phyloP scores from a whole-genome alignment of 116 monocot genomes.

The Posidonia oceanica region DNA sequence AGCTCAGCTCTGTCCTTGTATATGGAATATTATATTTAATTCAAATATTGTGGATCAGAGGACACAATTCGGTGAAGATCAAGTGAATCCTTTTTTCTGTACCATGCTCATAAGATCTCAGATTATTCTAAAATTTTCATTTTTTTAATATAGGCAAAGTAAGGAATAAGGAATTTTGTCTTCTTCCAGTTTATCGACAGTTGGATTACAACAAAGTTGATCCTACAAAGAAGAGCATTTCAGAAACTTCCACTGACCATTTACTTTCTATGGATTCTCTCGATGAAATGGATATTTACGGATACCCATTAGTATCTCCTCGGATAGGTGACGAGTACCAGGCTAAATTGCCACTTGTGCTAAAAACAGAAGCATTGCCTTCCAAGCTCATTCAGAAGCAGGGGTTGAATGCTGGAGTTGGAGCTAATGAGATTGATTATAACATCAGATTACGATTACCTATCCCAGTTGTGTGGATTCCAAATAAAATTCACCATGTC shows the following conservation, averaged over 20 bases:
- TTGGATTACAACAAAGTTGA: background rate
- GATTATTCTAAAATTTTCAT: no score
- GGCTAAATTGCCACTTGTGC: constrained; percentile 40
- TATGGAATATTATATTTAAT: no score
- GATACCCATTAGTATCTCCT: constrained; percentile 38
- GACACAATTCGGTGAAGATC: no score
- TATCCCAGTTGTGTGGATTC: constrained; percentile 50
- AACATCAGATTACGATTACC: constrained; percentile 26
- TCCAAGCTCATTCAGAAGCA: constrained; percentile 3
- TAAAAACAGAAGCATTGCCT: constrained; percentile 17
- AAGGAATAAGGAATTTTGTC: background rate
- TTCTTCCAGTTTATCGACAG: background rate
- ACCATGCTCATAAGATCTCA: no score
- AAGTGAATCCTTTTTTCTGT: no score
- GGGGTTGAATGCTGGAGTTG: background rate
- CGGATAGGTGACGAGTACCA: constrained; percentile 73
- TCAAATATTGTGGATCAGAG: no score
- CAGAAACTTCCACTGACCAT: background rate
- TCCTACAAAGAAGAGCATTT: background rate
- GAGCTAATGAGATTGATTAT: constrained; percentile 10
- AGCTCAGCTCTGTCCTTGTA: no score
- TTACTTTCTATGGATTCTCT: background rate
- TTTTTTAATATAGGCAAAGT: background rate
- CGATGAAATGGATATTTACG: constrained; percentile 11
- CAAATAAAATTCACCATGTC: constrained; percentile 1